A percentile compares a stretch with the other conserved stretches of the same genome.
These are phyloP conservation scores for Phytophthora constricta DNA, from an alignment of 352 stramenopile species.

Conservation along the genomic window DNA sequence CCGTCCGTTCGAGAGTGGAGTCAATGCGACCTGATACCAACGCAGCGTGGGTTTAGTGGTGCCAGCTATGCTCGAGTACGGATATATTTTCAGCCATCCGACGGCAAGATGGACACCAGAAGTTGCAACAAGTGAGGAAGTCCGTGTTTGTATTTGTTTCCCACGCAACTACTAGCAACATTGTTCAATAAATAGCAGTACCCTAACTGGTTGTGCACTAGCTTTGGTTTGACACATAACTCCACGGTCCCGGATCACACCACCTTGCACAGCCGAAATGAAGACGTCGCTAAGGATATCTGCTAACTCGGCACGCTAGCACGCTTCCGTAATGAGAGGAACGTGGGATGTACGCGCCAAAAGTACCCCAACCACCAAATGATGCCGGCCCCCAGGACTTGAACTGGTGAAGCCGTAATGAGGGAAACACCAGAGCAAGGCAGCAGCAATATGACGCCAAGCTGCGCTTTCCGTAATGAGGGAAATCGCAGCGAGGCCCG, in stretches of 20 bases:
- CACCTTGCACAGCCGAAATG: constrained; percentile 37
- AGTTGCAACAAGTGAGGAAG: constrained; percentile 20
- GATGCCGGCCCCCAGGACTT: neutral
- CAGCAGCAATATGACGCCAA: constrained; percentile 7
- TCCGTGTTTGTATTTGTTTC: constrained; percentile 32
- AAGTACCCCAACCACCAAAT: no score
- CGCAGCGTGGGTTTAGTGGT: constrained; percentile 34
- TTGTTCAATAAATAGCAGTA: constrained; percentile 34
- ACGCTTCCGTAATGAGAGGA: constrained; percentile 40
- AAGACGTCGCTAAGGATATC: constrained; percentile 21
- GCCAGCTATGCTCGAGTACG: neutral
- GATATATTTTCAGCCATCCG: constrained; percentile 40
- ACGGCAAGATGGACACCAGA: constrained; percentile 30
- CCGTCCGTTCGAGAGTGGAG: constrained; percentile 61
- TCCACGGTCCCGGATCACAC: neutral
- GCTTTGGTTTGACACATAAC: no score
- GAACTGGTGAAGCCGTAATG: constrained; percentile 47
- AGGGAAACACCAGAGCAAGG: constrained; percentile 32
- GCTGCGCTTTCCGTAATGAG: constrained; percentile 35
- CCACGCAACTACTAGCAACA: constrained; percentile 14
- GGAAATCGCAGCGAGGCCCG: constrained; percentile 14
- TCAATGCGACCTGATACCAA: constrained; percentile 26
- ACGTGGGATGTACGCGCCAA: neutral
- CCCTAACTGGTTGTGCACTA: neutral
- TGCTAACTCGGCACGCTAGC: no score